Conservation (phyloP, 495 filamentous ascomycete species). For the Penicillium pulvis region DNA sequence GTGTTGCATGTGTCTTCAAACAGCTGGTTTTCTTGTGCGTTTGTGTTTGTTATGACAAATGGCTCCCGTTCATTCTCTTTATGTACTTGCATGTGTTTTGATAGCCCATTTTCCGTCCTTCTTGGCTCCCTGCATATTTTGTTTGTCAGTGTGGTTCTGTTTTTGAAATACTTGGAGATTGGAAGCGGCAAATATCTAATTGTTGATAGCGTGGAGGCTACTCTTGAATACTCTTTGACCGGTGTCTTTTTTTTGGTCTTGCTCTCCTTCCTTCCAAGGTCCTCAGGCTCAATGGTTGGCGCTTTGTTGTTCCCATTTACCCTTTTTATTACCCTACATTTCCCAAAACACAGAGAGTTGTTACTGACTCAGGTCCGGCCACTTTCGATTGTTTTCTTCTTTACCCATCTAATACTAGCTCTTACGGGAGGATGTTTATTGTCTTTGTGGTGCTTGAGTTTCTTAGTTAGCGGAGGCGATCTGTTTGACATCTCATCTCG, state of each 20-base stretch:
- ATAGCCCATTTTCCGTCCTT: neutral
- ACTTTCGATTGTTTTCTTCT: neutral
- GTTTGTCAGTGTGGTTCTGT: neutral
- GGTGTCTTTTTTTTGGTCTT: neutral
- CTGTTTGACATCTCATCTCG: neutral
- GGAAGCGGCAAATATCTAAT: conserved; percentile 1
- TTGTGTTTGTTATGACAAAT: neutral
- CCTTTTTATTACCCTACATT: neutral
- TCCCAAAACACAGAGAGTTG: neutral
- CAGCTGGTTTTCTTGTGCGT: neutral
- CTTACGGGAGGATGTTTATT: too few species aligned
- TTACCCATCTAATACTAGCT: neutral
- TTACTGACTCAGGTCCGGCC: neutral
- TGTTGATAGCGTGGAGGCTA: neutral
- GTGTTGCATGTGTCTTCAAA: conserved; percentile 1
- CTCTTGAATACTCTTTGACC: neutral
- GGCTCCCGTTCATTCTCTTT: neutral
- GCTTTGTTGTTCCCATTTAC: neutral
- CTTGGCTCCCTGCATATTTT: neutral
- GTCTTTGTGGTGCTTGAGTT: too few species aligned
- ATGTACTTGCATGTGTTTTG: conserved; percentile 7
- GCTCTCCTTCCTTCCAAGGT: neutral
- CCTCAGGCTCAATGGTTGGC: neutral
- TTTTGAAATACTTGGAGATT: neutral
- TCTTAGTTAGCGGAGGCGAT: too few species aligned